Base-by-base conservation (phyloP, 1,139 yeast genomes). In the Waltiozyma solani region DNA sequence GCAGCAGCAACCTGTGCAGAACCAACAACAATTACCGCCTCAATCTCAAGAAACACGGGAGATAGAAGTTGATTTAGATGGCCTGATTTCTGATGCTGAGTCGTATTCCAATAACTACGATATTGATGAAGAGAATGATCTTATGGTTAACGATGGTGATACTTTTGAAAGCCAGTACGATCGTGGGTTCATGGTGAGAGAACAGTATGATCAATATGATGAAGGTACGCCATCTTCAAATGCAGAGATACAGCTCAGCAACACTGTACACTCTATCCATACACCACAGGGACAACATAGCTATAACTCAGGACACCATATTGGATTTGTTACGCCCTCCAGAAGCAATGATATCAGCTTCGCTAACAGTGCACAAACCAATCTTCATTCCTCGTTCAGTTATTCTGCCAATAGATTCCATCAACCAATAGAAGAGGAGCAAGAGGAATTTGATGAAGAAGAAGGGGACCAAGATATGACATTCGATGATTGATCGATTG, bases 11-110 rank as follows among this genome's bases (percentile, higher is more conserved):
- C 44, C 23, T 22, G 39, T 18, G 29, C 34, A 17, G 12, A 14
- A 24, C 20, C 19, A 23, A 17, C 36, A 27, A 4, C 26, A 34
- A 19, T 42, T 36, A 13, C 20, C 18, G 14, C 40, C 23, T n/a
- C 36, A 12, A 25, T 22, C 31, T n/a, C 38, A 43, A 12, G 42
- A 36, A 14, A 34, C 37, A 17, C 37, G 36, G 4, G 45, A 34
- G 2, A 22, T 34, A 2, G 41, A 41, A n/a, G 40, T 37, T 2
- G 72, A 73, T 48, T 54, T 73, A 41, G 79, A 74, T 51, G 76
- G 69, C 5, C 64, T 62, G 6, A 56, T 73, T 5, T 65, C 71
- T 2, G 63, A 70, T 44, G 69, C 64, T n/a, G 73, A 66, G 31
- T 56, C 45, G 8, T 48, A 47, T 23, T 46, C 51, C 1, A 47